Evolutionary conservation across 352 stramenopile genomes (phyloP), one percentile per base, ranked within the genome.

Genomic region (Blastocystis sp.): DNA sequence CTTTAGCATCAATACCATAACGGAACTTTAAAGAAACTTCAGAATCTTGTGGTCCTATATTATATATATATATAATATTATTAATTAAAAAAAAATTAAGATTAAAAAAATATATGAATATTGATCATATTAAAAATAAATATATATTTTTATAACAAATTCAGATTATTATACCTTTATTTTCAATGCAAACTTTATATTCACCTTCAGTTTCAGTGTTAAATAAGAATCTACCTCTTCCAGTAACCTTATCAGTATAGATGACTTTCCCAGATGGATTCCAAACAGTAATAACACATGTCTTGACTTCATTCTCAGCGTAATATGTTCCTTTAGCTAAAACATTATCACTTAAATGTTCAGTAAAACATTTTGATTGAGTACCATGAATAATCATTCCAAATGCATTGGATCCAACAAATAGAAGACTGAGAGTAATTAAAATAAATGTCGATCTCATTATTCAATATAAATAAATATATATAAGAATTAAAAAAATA

Each of bases 1-100:
- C 49, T 10, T 59, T 59, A 10, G 49, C 49, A n/a, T 59, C 49
- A n/a, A 54, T 59, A 1, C 49, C 49, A 25, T 48, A 59, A 36
- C 39, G 21, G 49, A 59, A 59, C 28, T 49, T 49, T 9, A 59
- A 24, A 32, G 35, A 18, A 11, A 59, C 34, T 7, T 45, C 21
- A 21, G 40, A 34, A 2, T 45, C n/a, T 39, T 59, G 36, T 59
- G 10, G 7, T 10, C 13, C 5, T 47, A 36, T 59, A 9, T 35
- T 40, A n/a, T 59, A 49, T 13, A 35, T 47, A 16, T 49, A 59
- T 25, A 36, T 49, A 13, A 40, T 52, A 10, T 43, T 59, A 10
- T 59, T 49, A 4, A 40, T 59, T 33, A 36, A 36, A 27, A 40
- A 45, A 7, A 13, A 25, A n/a, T 36, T 36, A 16, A 31, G 19